Evolutionary conservation across 2,329 filamentous ascomycete genomes (phyloP).

Genomic region (Chrysoporthe cubensis): DNA sequence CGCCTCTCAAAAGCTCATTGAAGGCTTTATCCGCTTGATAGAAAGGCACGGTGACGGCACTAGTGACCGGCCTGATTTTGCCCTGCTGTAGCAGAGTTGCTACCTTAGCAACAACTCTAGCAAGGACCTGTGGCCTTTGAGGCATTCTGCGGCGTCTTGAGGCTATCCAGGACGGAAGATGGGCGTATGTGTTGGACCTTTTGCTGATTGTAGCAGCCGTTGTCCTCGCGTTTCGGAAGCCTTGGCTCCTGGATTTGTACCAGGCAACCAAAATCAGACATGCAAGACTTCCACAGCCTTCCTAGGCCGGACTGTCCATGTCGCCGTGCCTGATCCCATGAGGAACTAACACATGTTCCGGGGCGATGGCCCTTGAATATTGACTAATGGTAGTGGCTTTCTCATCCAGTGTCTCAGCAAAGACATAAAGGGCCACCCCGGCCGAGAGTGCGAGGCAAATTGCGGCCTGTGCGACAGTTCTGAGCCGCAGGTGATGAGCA

Average conservation of each 20-base stretch:
- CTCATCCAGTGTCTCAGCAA: slow-evolving; percentile 46
- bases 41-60: slow-evolving; percentile 41
- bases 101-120: slow-evolving; percentile 43
- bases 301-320: background rate
- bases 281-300: slow-evolving; percentile 19
- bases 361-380: background rate
- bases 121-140: slow-evolving; percentile 46
- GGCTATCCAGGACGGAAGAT: background rate
- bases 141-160: slow-evolving; percentile 40
- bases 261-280: slow-evolving; percentile 19
- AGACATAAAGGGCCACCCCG: slow-evolving; percentile 48
- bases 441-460: slow-evolving; percentile 43
- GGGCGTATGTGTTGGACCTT: background rate
- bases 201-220: background rate
- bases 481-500: slow-evolving; percentile 46
- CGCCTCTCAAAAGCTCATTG: slow-evolving; percentile 41
- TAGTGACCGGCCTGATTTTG: slow-evolving; percentile 42
- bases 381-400: slow-evolving; percentile 41
- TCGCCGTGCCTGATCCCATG: background rate
- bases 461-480: slow-evolving; percentile 46
- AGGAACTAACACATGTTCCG: background rate
- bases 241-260: slow-evolving; percentile 1
- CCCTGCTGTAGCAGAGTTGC: slow-evolving; percentile 41
- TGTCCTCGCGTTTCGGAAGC: background rate
- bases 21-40: slow-evolving; percentile 45